Evolutionary conservation across 768 basidiomycete genomes (phyloP), one percentile per base, ranked within the genome.

Genomic region (Lentinula edodes): DNA sequence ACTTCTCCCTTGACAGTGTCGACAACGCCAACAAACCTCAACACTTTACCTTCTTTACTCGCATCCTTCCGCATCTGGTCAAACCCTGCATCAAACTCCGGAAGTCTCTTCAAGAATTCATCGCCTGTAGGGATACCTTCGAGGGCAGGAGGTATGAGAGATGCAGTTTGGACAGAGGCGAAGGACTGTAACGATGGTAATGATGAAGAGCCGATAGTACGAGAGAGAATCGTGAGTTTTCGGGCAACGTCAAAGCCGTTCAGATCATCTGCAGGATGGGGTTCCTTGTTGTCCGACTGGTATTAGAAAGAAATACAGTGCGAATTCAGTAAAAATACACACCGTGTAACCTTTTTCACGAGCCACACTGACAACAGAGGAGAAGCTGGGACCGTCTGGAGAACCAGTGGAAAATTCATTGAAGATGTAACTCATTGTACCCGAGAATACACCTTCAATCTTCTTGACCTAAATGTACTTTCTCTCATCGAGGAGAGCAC

Each of bases 391-490:
- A 0, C 89, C 89, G 53, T 83, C 82, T 5, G 85, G 75, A 51
- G 82, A 80, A 1, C 84, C 86, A 4, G 85, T 88, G 2, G 91
- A 88, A 77, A 95, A 93, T 64, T 94, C 87, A 77, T 98, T 98
- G 83, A 99, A 99, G 76, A 99, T 98, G 78, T 98, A 99, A 71
- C 90, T 93, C 81, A 99, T 86, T 2, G 97, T 99, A 8, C 97
- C 97, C 5, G 92, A 95, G 74, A 99, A 93, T 20, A 98, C 97
- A 42, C 97, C 97, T 73, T 99, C 97, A 65, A 98, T 92, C 79
- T 93, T 96, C 68, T 80, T 76, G 64, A 96, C 78, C 89, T 91
- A 20, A 48, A 8, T 12, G 20, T 28, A 52, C 53, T 53, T 45
- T 38, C 48, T 7, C 28, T 32, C 52, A 48, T 38, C 41, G 13